A percentile compares a stretch with the other conserved stretches of the same genome.
These are phyloP conservation scores for Erucastrum elatum DNA, from an alignment of 345 rosid genomes.

Conservation along the genomic window DNA sequence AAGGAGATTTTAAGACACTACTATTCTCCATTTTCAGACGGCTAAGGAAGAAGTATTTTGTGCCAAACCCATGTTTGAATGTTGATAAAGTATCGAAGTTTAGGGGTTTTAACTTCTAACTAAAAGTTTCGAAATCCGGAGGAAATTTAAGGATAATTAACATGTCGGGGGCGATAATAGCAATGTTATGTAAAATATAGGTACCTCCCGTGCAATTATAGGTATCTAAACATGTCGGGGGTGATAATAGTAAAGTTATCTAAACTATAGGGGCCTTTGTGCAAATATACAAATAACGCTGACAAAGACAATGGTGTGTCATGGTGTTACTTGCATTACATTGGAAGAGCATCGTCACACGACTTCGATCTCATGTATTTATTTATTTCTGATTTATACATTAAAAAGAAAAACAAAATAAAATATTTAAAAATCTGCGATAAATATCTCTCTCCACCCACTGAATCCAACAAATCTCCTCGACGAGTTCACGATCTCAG, in stretches of 20 bases:
- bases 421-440: not conserved
- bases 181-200: not conserved
- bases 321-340: not conserved
- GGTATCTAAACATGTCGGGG: not conserved
- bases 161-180: not conserved
- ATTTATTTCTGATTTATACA: not conserved
- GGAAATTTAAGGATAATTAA: not conserved
- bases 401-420: not conserved
- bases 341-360: conserved; percentile 39
- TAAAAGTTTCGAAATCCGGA: too few relatives aligned
- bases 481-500: conserved; percentile 26
- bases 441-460: conserved; percentile 20
- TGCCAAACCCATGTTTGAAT: not conserved
- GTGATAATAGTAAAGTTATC: not conserved
- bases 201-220: not conserved
- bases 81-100: not conserved
- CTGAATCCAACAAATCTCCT: conserved; percentile 3
- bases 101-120: too few relatives aligned
- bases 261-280: not conserved
- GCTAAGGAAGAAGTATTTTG: not conserved
- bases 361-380: not conserved
- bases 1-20: conserved; percentile 1
- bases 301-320: conserved; percentile 22
- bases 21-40: conserved; percentile 7
- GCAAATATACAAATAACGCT: not conserved